Base-by-base conservation (phyloP, 2,329 filamentous ascomycete species). In the Trichoderma sp. region DNA sequence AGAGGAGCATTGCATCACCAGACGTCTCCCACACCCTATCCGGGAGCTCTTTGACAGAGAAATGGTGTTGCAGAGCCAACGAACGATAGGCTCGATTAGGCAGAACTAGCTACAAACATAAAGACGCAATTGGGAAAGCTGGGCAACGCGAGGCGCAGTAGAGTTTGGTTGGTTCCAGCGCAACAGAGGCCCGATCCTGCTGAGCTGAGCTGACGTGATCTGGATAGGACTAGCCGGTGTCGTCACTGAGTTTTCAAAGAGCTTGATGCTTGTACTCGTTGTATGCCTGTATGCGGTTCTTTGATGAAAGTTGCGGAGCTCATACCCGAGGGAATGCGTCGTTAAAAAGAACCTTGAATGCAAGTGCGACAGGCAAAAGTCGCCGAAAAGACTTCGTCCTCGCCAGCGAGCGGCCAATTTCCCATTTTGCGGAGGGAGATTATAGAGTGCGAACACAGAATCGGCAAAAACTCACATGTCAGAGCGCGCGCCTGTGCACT, bases 161-260 rank as follows among this genome's bases (percentile, higher is more conserved):
- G 39, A 15, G n/a, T 58, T 59, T 59, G 34, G 36, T 17, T 47
- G 32, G 53, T 6, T 66, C n/a, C 34, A 34, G 53, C 65, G 65
- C 53, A 68, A 43, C 53, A 59, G 65, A 68, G 55, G 65, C 53
- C 65, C 53, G 36, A 68, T 68, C 53, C 55, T 68, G 65, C 53
- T 68, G 34, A 68, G 65, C 53, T 68, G 65, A 59, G 65, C 65
- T 68, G 65, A 50, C 65, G 65, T 68, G 26, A 68, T 68, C 34
- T 47, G 36, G 23, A 63, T 55, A 30, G 47, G 43, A n/a, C 32
- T 23, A 55, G 63, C 47, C 28, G 57, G 47, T 50, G 47, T 50
- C 47, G 47, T 50, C 47, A 50, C 47, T 50, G n/a, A 12, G n/a
- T 23, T 50, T 20, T 50, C n/a, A 3, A 43, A 43, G 36, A 43